Evolutionary conservation across 192 early-diverging fungal genomes (phyloP), one percentile per base, ranked within the genome.

Genomic region (Coemansia sp.): DNA sequence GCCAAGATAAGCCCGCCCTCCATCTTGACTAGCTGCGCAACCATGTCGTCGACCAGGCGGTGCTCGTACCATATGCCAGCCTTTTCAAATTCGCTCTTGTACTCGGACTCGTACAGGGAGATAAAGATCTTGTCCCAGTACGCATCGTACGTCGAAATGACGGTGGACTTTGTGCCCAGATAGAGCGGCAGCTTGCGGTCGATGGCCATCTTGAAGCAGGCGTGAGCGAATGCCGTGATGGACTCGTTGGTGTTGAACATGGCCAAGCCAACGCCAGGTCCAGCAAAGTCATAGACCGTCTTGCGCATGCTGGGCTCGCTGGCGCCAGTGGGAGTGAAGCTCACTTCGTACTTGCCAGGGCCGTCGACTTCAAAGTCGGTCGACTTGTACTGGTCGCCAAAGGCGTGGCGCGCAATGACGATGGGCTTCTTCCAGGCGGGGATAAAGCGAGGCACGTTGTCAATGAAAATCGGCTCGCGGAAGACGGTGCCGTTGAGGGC

Each of bases 81-180:
- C 31, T 77, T 86, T 73, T 96, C 91, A 72, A 95, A 97, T 73
- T 93, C 80, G 47, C 85, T 73, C 82, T 90, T 89, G 89, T 95
- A 98, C 72, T 92, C 85, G 71, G 85, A 75, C 58, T 95, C 92
- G 85, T 96, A 99, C 65, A 97, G 89, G 66, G 88, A 88, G 46
- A 91, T 81, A 81, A 99, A 99, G 76, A 99, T 97, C 84, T 97
- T 94, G 88, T 99, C 97, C 92, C 97, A 99, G 76, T 94, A 89
- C 40, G 95, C 97, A 72, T 99, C 97, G 86, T 99, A 99, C 46
- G 87, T 90, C 81, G 97, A 97, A 69, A 99, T 84, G 67, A 99
- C 97, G 31, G 97, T 99, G 76, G 97, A 97, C 88, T 99, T 99
- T 73, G 96, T 97, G 41, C 90, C 91, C 74, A 99, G 87, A 85